These are phyloP conservation scores for Echinosophora koreensis DNA, from an alignment of 306 rosid genomes.

Conservation along the genomic window DNA sequence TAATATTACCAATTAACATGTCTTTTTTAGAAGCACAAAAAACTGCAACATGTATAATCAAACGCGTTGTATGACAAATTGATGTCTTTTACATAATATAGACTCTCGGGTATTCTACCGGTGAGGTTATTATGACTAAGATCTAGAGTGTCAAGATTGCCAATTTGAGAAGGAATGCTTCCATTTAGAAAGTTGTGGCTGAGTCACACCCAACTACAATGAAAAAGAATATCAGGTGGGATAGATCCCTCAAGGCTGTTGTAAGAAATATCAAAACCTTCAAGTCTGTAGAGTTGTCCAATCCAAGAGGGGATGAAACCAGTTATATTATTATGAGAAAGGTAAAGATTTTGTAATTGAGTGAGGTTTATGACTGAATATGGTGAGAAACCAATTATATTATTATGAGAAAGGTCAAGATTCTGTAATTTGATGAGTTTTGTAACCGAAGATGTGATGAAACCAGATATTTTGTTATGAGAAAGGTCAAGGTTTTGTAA, in stretches of 20 bases:
- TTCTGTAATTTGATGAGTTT: not conserved
- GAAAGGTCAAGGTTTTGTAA: not conserved
- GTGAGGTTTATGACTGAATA: not conserved
- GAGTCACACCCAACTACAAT: not conserved
- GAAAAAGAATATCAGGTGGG: not conserved
- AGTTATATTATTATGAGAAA: not conserved
- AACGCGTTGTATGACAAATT: slow-evolving; percentile 35
- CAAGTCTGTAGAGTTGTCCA: not conserved
- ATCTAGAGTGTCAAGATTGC: slow-evolving; percentile 11
- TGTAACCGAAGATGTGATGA: no score
- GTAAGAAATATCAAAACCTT: slow-evolving; percentile 27
- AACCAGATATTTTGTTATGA: slow-evolving; percentile 14
- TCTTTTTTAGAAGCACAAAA: not conserved
- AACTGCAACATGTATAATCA: not conserved
- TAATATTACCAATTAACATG: slow-evolving; percentile 8
- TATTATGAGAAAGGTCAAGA: not conserved
- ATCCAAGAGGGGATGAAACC: not conserved
- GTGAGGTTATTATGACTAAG: slow-evolving; percentile 35
- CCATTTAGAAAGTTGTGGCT: not conserved
- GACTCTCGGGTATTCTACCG: not conserved
- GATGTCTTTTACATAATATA: not conserved
- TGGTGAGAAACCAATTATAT: slow-evolving; percentile 24
- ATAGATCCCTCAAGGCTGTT: slow-evolving; percentile 33
- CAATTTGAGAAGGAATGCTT: not conserved
- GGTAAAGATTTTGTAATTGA: not conserved